Evolutionary conservation across 139 green algal genomes (phyloP), one percentile per base, ranked within the genome.

Genomic region (Pleodorina starrii): DNA sequence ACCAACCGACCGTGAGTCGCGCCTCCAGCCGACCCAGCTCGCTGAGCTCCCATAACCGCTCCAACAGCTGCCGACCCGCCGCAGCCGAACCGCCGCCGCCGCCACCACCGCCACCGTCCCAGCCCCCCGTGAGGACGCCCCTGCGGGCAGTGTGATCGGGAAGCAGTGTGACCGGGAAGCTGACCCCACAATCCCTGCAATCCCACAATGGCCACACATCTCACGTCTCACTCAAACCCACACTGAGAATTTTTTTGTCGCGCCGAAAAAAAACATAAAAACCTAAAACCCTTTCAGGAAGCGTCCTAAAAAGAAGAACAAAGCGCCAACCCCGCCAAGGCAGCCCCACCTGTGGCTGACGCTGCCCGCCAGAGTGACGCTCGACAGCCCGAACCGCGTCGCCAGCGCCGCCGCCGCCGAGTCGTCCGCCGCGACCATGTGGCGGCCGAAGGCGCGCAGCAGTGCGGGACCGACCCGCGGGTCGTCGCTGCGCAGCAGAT

Each of bases 341-440:
- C n/a, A n/a, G n/a, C n/a, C n/a, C n/a, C 36, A 88, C 83, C 46
- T 51, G 44, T 75, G 69, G 63, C 89, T 92, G 23, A 95, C 68
- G 35, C 63, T 90, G 12, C 93, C 93, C 7, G 90, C 79, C 48
- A 89, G 76, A 0, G 91, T 93, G 1, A 95, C 84, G 7, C 71
- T 81, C 10, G 60, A 48, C 40, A 94, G 40, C 0, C 90, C 87
- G 40, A 76, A 89, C 0, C 66, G 63, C 40, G 66, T 44, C 42
- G 90, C 68, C 7, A 95, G 88, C 69, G 85, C 46, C 29, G 82
- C 90, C 42, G 93, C 93, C 50, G 89, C 89, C 25, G 66, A 72
- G 43, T 89, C 85, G 66, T 89, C 90, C 9, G 84, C 87, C 16
- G 93, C 93, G 29, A 95, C 84, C 1, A 95, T 82, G 54, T 85